Conservation (phyloP, 306 rosid species). For the Quercus ilex region DNA sequence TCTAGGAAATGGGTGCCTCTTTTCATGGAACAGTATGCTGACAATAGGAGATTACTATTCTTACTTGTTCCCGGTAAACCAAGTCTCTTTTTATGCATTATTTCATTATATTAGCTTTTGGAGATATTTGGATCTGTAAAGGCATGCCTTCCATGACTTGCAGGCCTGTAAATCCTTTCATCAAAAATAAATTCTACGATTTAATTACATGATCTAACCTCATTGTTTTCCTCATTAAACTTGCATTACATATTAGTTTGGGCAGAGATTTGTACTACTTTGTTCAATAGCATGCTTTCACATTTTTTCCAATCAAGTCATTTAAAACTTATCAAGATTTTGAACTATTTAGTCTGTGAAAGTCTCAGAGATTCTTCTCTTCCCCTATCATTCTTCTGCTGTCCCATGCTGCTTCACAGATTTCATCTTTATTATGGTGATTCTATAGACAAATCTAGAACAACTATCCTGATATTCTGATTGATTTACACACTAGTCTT, state of each 20-base stretch:
- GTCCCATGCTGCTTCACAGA: background rate
- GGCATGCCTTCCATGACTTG: background rate
- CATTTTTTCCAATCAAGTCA: background rate
- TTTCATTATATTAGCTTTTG: background rate
- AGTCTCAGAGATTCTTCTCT: background rate
- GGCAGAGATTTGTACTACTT: background rate
- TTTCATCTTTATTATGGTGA: background rate
- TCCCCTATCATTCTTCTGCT: background rate
- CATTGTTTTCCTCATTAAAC: background rate
- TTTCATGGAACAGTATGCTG: constrained; percentile 91
- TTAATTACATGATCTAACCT: background rate
- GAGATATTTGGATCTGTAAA: background rate
- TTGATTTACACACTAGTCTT: background rate
- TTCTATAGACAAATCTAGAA: background rate
- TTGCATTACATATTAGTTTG: background rate
- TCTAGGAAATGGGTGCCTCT: constrained; percentile 88
- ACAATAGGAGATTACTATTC: constrained; percentile 81
- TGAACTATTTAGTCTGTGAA: background rate
- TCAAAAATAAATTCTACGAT: background rate
- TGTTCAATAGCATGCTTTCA: background rate
- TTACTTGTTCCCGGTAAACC: constrained; percentile 71
- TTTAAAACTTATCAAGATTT: background rate
- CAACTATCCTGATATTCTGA: background rate
- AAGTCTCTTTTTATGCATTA: constrained; percentile 3
- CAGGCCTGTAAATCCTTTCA: background rate